These are phyloP conservation scores for Lentinula novae-zelandiae DNA, from an alignment of 1,284 basidiomycete genomes.

Conservation along the genomic window DNA sequence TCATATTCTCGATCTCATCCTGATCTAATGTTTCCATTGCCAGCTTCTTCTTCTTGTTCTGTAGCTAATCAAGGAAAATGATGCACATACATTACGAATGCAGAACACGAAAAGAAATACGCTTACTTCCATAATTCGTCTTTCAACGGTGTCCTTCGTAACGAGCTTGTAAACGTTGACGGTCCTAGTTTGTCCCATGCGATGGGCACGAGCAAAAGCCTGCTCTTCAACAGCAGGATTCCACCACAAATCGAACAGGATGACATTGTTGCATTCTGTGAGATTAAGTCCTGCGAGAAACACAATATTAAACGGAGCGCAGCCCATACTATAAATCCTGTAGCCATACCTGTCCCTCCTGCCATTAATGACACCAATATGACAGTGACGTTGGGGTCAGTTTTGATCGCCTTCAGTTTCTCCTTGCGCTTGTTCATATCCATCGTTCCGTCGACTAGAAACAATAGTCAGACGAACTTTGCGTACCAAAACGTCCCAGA, in stretches of 20 bases:
- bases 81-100: not conserved
- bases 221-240: constrained; percentile 31
- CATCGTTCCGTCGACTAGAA: constrained; percentile 52
- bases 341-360: constrained; percentile 39
- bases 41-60: constrained; percentile 6
- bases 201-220: constrained; percentile 61
- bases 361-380: constrained; percentile 65
- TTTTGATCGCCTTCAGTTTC: constrained; percentile 43
- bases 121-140: constrained; percentile 37
- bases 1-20: not conserved
- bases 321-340: not conserved
- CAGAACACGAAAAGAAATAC: not conserved
- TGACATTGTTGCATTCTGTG: constrained; percentile 57
- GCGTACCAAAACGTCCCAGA: not conserved
- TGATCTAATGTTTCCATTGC: constrained; percentile 11
- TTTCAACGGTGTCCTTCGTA: constrained; percentile 52
- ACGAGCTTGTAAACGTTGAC: constrained; percentile 61
- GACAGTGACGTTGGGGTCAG: constrained; percentile 31
- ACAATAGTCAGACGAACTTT: not conserved
- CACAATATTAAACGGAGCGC: not conserved
- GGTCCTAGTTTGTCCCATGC: constrained; percentile 51
- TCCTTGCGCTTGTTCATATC: constrained; percentile 38
- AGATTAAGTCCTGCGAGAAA: constrained; percentile 47
- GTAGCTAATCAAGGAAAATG: not conserved
- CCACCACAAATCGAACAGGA: constrained; percentile 21